Evolutionary conservation across 2,329 filamentous ascomycete species (phyloP).

Genomic region (Aspergillus versicolor): DNA sequence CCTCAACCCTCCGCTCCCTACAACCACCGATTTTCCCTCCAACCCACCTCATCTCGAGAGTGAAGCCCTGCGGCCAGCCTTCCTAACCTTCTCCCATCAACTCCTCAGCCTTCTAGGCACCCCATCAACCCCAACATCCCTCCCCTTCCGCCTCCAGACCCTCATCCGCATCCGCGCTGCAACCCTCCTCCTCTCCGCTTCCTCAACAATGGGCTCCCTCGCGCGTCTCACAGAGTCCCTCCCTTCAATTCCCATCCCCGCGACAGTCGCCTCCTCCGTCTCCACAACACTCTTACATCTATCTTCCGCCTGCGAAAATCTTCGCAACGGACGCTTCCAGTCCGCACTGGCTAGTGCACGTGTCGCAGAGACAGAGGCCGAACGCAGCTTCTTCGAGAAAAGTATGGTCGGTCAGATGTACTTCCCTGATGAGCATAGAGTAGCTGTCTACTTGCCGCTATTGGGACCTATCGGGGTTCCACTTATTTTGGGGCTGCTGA

Average conservation of each 20-base stretch:
- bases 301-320: constrained; percentile 69
- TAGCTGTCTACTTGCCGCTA: constrained; percentile 91
- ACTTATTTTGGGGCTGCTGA: constrained; percentile 76
- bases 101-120: constrained; percentile 84
- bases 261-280: constrained; percentile 81
- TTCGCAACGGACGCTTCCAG: constrained; percentile 62
- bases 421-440: constrained; percentile 97
- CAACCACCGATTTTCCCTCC: constrained; percentile 36
- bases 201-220: constrained; percentile 89
- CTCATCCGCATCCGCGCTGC: constrained; percentile 82
- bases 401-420: constrained; percentile 99
- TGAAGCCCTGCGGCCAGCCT: constrained; percentile 70
- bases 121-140: constrained; percentile 71
- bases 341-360: constrained; percentile 75
- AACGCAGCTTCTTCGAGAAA: constrained; percentile 96
- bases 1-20: constrained; percentile 53
- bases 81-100: constrained; percentile 89
- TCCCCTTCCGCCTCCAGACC: constrained; percentile 81
- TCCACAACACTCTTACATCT: constrained; percentile 76
- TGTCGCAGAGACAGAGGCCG: constrained; percentile 82
- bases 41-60: constrained; percentile 56
- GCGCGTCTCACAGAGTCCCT: constrained; percentile 81
- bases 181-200: constrained; percentile 82
- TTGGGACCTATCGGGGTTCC: constrained; percentile 90
- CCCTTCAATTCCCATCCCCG: constrained; percentile 86